phyloP scores from a whole-genome alignment of 208 protist species.

The Leishmania guyanensis region DNA sequence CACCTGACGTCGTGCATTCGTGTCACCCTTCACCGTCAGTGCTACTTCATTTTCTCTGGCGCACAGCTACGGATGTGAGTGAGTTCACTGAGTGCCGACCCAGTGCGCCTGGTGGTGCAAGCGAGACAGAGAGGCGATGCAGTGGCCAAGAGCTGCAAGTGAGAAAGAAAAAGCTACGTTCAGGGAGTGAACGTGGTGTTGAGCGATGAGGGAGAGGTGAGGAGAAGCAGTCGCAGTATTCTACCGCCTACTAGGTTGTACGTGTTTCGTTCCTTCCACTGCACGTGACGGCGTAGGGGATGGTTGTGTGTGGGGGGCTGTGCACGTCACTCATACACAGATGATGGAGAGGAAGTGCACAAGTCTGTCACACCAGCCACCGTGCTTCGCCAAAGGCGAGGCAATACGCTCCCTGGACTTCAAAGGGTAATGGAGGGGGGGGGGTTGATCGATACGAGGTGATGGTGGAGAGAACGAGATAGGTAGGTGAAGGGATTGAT shows the following conservation, averaged over 20 bases:
- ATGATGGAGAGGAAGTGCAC: background rate
- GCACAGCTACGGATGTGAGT: background rate
- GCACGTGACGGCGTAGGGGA: background rate
- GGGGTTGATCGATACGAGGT: background rate
- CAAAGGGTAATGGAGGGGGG: background rate
- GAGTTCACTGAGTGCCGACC: background rate
- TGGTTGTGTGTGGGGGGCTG: background rate
- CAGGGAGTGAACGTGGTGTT: background rate
- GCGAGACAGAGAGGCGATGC: background rate
- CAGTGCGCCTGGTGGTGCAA: background rate
- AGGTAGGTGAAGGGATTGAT: background rate
- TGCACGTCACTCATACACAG: no score
- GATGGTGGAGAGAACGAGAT: background rate
- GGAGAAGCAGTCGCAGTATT: background rate
- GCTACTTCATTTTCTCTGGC: background rate
- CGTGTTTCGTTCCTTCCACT: background rate
- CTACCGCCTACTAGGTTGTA: constrained; percentile 6
- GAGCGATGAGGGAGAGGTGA: background rate
- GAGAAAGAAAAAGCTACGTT: background rate
- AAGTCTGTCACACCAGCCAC: background rate
- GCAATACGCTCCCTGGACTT: background rate
- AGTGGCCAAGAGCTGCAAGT: background rate
- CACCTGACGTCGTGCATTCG: background rate
- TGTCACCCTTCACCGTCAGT: background rate
- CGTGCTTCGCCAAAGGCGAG: background rate